Conservation (phyloP, 2,329 filamentous ascomycete species). For the Tricladium varicosporioides region DNA sequence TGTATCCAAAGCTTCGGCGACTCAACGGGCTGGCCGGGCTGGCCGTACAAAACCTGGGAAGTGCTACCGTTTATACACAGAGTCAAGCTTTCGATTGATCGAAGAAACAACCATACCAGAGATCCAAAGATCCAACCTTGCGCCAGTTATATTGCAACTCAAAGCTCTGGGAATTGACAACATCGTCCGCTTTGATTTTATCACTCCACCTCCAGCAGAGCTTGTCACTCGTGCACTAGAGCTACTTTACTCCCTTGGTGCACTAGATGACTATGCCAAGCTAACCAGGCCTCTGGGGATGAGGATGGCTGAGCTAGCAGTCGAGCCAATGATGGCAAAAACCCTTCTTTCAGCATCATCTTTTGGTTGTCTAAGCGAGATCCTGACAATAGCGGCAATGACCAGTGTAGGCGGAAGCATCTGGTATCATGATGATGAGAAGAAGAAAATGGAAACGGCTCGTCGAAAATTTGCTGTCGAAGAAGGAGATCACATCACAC, state of each 20-base stretch:
- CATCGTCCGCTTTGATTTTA: constrained; percentile 83
- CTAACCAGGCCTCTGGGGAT: constrained; percentile 84
- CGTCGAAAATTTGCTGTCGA: constrained; percentile 83
- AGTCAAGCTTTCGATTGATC: constrained; percentile 65
- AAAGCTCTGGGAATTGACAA: constrained; percentile 97
- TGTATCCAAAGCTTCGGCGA: constrained; percentile 88
- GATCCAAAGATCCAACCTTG: constrained; percentile 88
- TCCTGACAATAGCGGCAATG: constrained; percentile 93
- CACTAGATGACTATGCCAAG: constrained; percentile 85
- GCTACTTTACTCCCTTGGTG: constrained; percentile 80
- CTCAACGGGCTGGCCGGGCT: constrained; percentile 84
- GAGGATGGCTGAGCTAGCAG: constrained; percentile 88
- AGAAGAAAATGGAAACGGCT: constrained; percentile 70
- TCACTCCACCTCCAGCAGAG: constrained; percentile 81
- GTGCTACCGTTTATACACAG: constrained; percentile 90
- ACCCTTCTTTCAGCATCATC: constrained; percentile 72
- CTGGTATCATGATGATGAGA: constrained; percentile 78
- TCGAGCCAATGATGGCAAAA: constrained; percentile 96
- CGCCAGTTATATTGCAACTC: constrained; percentile 83
- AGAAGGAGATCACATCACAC: constrained; percentile 89
- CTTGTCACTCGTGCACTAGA: constrained; percentile 85
- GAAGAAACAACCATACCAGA: constrained; percentile 78
- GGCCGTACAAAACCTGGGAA: constrained; percentile 89
- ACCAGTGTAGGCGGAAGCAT: constrained; percentile 78
- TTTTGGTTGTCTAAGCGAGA: constrained; percentile 79